phyloP scores from a whole-genome alignment of 1,139 yeast species.

The Wickerhamomyces sp. region DNA sequence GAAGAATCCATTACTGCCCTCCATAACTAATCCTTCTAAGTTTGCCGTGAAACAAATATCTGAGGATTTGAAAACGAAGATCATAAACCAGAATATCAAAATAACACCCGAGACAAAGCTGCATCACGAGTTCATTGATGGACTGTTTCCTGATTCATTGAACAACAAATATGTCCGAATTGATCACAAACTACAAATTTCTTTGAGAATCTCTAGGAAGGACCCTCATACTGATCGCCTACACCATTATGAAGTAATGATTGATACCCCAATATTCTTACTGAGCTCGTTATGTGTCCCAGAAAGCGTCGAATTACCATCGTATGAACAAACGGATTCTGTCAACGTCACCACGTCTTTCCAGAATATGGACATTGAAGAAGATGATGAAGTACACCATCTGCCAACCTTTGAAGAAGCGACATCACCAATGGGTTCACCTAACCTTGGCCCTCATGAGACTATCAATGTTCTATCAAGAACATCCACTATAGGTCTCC shows the following conservation, averaged over 20 bases:
- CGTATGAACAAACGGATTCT: constrained; percentile 39
- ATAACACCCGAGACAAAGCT: constrained; percentile 14
- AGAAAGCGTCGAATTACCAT: constrained; percentile 68
- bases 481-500: constrained; percentile 14
- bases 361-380: constrained; percentile 12
- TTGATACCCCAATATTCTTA: constrained; percentile 77
- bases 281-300: constrained; percentile 68
- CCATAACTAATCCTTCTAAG: constrained; percentile 4
- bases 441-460: constrained; percentile 16
- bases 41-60: constrained; percentile 4
- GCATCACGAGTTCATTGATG: constrained; percentile 27
- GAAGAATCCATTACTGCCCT: constrained; percentile 6
- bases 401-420: constrained; percentile 64
- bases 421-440: constrained; percentile 25
- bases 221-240: constrained; percentile 54
- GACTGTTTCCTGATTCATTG: constrained; percentile 62
- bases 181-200: constrained; percentile 72
- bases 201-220: constrained; percentile 67
- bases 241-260: constrained; percentile 85
- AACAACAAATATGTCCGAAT: constrained; percentile 67
- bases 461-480: constrained; percentile 15
- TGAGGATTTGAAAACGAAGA: constrained; percentile 8
- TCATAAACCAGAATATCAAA: constrained; percentile 12
- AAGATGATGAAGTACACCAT: constrained; percentile 22
- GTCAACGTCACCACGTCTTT: constrained; percentile 23